Conservation (phyloP, 73 alveolate genomes). For the Paramecium bursaria region DNA sequence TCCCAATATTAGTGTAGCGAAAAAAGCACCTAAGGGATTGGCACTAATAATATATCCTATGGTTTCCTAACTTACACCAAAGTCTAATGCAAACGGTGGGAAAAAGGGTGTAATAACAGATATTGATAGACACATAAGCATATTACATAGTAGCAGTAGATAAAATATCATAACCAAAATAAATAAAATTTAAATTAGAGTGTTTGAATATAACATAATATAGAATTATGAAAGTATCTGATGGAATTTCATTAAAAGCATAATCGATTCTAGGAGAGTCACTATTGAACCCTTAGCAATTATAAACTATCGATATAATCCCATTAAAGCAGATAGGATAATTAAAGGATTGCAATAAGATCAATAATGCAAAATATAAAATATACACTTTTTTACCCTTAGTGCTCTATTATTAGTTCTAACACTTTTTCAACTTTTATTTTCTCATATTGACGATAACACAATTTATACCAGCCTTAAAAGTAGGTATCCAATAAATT, state of each 20-base stretch:
- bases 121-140: not conserved
- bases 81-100: not conserved
- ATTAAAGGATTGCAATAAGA: slow-evolving; percentile 66
- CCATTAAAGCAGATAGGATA: too few relatives aligned
- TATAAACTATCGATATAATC: too few relatives aligned
- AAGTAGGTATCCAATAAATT: slow-evolving; percentile 77
- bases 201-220: too few relatives aligned
- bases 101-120: slow-evolving; percentile 32
- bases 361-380: slow-evolving; percentile 86
- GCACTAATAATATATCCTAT: slow-evolving; percentile 10
- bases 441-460: slow-evolving; percentile 85
- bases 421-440: slow-evolving; percentile 89
- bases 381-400: slow-evolving; percentile 84
- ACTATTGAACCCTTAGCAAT: too few relatives aligned
- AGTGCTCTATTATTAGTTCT: slow-evolving; percentile 90
- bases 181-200: too few relatives aligned
- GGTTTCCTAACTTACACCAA: not conserved
- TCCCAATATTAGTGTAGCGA: slow-evolving; percentile 18
- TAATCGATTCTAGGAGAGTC: too few relatives aligned
- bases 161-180: too few relatives aligned
- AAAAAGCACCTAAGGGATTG: slow-evolving; percentile 30
- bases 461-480: slow-evolving; percentile 86
- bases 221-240: too few relatives aligned
- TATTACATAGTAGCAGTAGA: too few relatives aligned
- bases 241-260: too few relatives aligned